Evolutionary conservation across 1,139 yeast species (phyloP).

Genomic region (Kodamaea fungicola): DNA sequence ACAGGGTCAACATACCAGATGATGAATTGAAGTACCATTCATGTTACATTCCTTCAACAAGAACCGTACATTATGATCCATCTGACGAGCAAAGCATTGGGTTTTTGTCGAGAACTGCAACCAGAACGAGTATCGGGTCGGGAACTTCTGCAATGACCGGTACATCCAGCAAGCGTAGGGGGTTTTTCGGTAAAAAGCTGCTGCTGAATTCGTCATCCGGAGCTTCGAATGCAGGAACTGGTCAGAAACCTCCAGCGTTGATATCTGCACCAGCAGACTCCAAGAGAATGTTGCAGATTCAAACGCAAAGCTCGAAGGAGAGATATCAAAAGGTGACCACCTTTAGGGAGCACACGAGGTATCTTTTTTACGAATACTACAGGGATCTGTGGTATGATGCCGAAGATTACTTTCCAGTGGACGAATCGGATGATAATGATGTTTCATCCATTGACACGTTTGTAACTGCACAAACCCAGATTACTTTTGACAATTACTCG

Average conservation of each 20-base stretch:
- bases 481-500: conserved; percentile 16
- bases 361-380: conserved; percentile 23
- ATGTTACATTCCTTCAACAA: conserved; percentile 33
- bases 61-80: conserved; percentile 13
- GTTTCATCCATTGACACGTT: conserved; percentile 31
- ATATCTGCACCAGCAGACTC: conserved; percentile 15
- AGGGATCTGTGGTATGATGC: conserved; percentile 22
- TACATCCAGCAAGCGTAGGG: conserved; percentile 12
- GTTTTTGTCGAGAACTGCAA: conserved; percentile 24
- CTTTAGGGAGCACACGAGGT: conserved; percentile 21
- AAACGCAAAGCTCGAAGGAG: conserved; percentile 28
- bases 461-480: conserved; percentile 35
- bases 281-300: conserved; percentile 29
- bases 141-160: conserved; percentile 24
- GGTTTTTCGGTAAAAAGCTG: conserved; percentile 12
- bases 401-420: conserved; percentile 19
- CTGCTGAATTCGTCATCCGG: conserved; percentile 6
- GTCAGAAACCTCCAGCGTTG: not conserved
- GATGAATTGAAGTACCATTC: conserved; percentile 31
- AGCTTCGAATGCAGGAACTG: conserved; percentile 1
- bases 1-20: conserved; percentile 43
- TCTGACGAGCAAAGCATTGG: conserved; percentile 14
- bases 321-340: conserved; percentile 23
- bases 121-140: conserved; percentile 28
- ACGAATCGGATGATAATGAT: conserved; percentile 21